Percentiles rank a stretch among this genome's conserved stretches.
Conservation (phyloP, 495 filamentous ascomycete genomes). For the Hypoxylon crocopeplum region DNA sequence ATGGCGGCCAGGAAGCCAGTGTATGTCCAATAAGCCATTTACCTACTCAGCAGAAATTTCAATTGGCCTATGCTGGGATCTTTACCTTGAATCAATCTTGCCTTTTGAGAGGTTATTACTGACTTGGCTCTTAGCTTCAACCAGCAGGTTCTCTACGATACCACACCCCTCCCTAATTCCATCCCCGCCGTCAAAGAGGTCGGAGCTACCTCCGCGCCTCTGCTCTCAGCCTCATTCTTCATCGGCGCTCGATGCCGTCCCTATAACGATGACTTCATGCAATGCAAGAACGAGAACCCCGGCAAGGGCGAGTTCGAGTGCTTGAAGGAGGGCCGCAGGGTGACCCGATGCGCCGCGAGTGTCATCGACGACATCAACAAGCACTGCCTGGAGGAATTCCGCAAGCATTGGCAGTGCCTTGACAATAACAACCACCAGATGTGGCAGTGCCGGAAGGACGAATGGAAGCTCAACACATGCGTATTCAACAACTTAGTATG, state of each 20-base stretch:
- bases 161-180: constrained; percentile 87
- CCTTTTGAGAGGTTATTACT: neutral
- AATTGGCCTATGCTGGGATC: constrained; percentile 35
- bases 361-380: constrained; percentile 98
- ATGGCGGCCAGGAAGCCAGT: constrained; percentile 57
- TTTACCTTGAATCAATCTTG: neutral
- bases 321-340: constrained; percentile 92
- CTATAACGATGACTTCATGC: constrained; percentile 99
- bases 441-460: constrained; percentile 82
- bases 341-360: constrained; percentile 93
- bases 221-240: constrained; percentile 92
- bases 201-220: constrained; percentile 87
- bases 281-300: constrained; percentile 91
- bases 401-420: constrained; percentile 90
- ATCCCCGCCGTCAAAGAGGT: constrained; percentile 93
- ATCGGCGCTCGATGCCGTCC: constrained; percentile 93
- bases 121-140: constrained; percentile 73
- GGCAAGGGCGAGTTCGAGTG: constrained; percentile 93
- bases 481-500: constrained; percentile 94
- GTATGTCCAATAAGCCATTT: constrained; percentile 44
- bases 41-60: neutral
- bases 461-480: constrained; percentile 88
- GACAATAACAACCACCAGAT: constrained; percentile 97
- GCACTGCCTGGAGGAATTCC: constrained; percentile 88
- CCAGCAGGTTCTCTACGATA: constrained; percentile 90